Conservation (phyloP, 768 basidiomycete genomes). For the Tricholoma flavovirens region DNA sequence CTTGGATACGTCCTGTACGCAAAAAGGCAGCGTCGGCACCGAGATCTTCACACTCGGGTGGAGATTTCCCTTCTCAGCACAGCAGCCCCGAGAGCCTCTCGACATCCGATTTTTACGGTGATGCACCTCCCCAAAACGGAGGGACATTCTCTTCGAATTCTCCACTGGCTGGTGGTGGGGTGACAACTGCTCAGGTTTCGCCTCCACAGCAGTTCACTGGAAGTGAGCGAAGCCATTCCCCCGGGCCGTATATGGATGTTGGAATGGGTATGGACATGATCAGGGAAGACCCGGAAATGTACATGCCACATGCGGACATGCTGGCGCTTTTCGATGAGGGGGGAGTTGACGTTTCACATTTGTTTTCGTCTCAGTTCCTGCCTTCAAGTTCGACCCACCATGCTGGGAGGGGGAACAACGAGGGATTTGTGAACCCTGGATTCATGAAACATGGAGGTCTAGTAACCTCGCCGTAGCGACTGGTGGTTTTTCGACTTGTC, state of each 20-base stretch:
- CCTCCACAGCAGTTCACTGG: conserved; percentile 9
- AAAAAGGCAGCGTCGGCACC: conserved; percentile 58
- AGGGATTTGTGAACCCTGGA: conserved; percentile 21
- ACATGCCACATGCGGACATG: conserved; percentile 56
- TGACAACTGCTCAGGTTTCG: conserved; percentile 5
- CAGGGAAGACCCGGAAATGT: conserved; percentile 42
- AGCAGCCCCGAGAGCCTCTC: conserved; percentile 66
- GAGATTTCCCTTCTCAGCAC: conserved; percentile 41
- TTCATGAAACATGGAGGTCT: conserved; percentile 34
- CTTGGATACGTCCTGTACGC: conserved; percentile 87
- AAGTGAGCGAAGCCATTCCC: conserved; percentile 14
- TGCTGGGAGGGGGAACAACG: conserved; percentile 10
- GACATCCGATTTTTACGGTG: conserved; percentile 58
- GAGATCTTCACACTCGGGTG: conserved; percentile 38
- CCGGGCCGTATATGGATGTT: conserved; percentile 35
- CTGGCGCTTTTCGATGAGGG: conserved; percentile 56
- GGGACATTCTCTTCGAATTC: conserved; percentile 17
- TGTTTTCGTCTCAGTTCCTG: conserved; percentile 26
- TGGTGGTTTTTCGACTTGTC: neutral
- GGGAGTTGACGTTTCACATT: conserved; percentile 31
- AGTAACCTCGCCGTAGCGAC: conserved; percentile 29
- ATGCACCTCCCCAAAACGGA: conserved; percentile 32
- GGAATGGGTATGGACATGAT: conserved; percentile 38
- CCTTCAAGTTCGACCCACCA: no score
- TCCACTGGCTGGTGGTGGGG: conserved; percentile 7